Conservation (phyloP, 495 filamentous ascomycete genomes). For the Neurospora hispaniola region DNA sequence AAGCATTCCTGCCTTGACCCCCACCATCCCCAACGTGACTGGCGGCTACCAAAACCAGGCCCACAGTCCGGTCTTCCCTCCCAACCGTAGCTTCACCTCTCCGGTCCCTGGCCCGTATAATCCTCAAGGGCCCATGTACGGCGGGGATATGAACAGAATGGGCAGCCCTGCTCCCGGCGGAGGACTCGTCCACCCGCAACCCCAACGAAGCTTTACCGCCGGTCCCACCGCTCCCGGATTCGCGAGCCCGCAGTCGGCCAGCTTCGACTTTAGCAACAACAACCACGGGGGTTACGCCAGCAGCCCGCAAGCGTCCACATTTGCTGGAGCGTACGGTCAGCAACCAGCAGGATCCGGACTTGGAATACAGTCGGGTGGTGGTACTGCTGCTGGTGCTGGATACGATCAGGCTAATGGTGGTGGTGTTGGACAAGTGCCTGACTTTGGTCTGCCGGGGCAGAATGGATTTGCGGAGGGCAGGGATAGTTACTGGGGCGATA, state of each 20-base stretch:
- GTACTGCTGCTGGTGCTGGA: too few species aligned
- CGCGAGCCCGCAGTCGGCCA: not conserved
- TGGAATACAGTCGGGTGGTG: not conserved
- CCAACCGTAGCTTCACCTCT: conserved; percentile 23
- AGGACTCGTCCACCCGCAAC: conserved; percentile 14
- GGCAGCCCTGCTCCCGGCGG: conserved; percentile 13
- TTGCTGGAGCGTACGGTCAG: not conserved
- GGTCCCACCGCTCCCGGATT: not conserved
- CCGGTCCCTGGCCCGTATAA: conserved; percentile 21
- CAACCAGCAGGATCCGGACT: not conserved
- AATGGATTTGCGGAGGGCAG: not conserved
- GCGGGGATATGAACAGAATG: conserved; percentile 9
- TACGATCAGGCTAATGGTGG: not conserved
- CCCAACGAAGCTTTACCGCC: conserved; percentile 21
- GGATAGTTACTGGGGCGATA: not conserved
- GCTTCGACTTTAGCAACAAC: not conserved
- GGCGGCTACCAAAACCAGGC: conserved; percentile 9
- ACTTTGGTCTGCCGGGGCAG: not conserved
- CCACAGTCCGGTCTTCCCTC: conserved; percentile 11
- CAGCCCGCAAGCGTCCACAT: not conserved
- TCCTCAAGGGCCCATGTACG: conserved; percentile 13
- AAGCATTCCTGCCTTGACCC: not conserved
- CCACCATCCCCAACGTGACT: conserved; percentile 16
- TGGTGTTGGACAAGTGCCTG: not conserved
- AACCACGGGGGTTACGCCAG: not conserved